Evolutionary conservation across 2,329 filamentous ascomycete genomes (phyloP), one percentile per base, ranked within the genome.

Genomic region (Phoma herbarum): DNA sequence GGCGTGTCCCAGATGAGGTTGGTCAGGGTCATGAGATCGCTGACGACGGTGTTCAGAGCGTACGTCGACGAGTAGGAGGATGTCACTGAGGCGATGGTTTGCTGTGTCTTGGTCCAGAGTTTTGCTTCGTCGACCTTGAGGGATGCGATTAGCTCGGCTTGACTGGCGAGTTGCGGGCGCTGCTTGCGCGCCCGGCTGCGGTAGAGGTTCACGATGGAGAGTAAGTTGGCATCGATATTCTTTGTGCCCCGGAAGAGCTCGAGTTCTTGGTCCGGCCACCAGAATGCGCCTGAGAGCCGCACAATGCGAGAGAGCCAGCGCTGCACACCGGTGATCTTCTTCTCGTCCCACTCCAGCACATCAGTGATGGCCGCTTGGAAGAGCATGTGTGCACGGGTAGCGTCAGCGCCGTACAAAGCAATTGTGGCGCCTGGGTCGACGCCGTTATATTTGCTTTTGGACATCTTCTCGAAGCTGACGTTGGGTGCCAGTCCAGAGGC

Each of bases 381-480:
- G 7, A 97, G 83, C 73, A 97, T 91, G 73, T 97, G 93, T 4
- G 92, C 92, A 55, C 93, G 84, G 2, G 91, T 93, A 6, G 91
- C 88, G 75, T 97, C 93, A 1, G 92, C 91, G 22, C 93, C 93
- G 67, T 95, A 89, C 65, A 86, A 87, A 8, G 83, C 79, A 57
- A 95, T 91, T 63, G 90, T 90, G 0, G 80, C 82, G 0, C 86
- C 87, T 0, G 93, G 93, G 71, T 96, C 92, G 7, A 96, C 91
- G 25, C 93, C 93, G 71, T 97, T 97, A 79, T 95, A 84, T 77
- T 97, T 97, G 69, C 91, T 96, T 79, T 97, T 97, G 37, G 91
- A 95, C 93, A 97, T 97, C 74, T 97, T 97, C 75, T 96, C 92
- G 67, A 85, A 96, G 1, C 86, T 88, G 18, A 92, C 77, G 26